A percentile compares a stretch with the other conserved stretches of the same genome.
Conservation (phyloP, 768 basidiomycete genomes). For the Ramaria rubella region DNA sequence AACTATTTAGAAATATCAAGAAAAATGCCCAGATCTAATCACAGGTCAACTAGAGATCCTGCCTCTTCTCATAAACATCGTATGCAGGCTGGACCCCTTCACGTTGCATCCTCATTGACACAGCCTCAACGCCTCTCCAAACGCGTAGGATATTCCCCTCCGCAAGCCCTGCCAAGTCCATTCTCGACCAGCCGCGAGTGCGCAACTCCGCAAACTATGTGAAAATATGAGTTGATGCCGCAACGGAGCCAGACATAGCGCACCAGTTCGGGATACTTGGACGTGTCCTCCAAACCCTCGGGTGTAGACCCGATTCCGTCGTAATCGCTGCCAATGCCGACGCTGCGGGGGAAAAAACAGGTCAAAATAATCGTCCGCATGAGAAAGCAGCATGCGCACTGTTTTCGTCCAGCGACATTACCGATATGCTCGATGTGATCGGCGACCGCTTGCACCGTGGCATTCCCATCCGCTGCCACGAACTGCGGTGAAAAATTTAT, state of each 20-base stretch:
- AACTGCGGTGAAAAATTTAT: constrained; percentile 77
- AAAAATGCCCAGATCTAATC: too few relatives aligned
- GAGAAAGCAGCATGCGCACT: constrained; percentile 50
- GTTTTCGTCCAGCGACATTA: constrained; percentile 58
- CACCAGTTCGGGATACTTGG: constrained; percentile 82
- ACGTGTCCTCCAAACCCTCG: constrained; percentile 80
- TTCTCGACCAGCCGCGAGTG: constrained; percentile 74
- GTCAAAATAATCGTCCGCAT: constrained; percentile 4
- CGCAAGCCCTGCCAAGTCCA: constrained; percentile 75
- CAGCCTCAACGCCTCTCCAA: constrained; percentile 65
- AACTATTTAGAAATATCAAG: too few relatives aligned
- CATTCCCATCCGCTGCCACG: constrained; percentile 55
- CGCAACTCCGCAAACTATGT: constrained; percentile 78
- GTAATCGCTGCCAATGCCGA: constrained; percentile 83
- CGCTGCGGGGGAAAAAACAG: constrained; percentile 36
- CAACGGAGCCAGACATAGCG: constrained; percentile 16
- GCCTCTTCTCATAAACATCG: constrained; percentile 70
- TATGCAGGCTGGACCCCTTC: constrained; percentile 49
- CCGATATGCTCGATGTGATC: constrained; percentile 88
- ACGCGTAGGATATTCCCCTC: constrained; percentile 84
- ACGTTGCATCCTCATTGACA: constrained; percentile 53
- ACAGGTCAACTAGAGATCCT: constrained; percentile 58
- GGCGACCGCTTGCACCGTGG: constrained; percentile 63
- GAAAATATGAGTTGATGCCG: neutral
- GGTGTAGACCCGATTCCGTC: constrained; percentile 67